A percentile compares a stretch with the other conserved stretches of the same genome.
These are phyloP conservation scores for Penicillium psychrofluorescens DNA, from an alignment of 495 filamentous ascomycete genomes.

Conservation along the genomic window DNA sequence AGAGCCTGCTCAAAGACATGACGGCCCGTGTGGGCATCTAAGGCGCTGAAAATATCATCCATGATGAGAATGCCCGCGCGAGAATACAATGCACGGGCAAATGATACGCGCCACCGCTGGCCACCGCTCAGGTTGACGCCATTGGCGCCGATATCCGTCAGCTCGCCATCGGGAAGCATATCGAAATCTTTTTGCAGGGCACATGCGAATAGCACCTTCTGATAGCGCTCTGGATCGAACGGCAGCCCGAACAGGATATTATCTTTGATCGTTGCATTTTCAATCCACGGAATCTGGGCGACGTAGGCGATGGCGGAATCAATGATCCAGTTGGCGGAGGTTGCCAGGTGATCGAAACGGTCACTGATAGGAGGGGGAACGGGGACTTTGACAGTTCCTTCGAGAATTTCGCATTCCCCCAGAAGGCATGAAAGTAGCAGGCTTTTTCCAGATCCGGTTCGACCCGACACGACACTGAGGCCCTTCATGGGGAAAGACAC, in stretches of 20 bases:
- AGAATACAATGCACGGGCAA: slow-evolving; percentile 74
- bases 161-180: slow-evolving; percentile 64
- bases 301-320: slow-evolving; percentile 66
- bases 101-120: slow-evolving; percentile 73
- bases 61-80: slow-evolving; percentile 71
- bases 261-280: slow-evolving; percentile 68
- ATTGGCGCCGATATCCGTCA: slow-evolving; percentile 74
- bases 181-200: slow-evolving; percentile 67
- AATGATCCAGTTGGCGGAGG: slow-evolving; percentile 32
- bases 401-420: slow-evolving; percentile 48
- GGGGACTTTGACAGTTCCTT: slow-evolving; percentile 43
- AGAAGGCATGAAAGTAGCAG: slow-evolving; percentile 55
- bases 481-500: slow-evolving; percentile 58
- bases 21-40: slow-evolving; percentile 65
- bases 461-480: slow-evolving; percentile 56
- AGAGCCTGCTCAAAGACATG: slow-evolving; percentile 72
- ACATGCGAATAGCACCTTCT: slow-evolving; percentile 58
- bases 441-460: slow-evolving; percentile 58
- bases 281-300: slow-evolving; percentile 80
- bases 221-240: slow-evolving; percentile 55
- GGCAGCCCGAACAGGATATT: slow-evolving; percentile 72
- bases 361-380: slow-evolving; percentile 16
- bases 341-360: slow-evolving; percentile 13
- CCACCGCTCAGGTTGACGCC: slow-evolving; percentile 81
- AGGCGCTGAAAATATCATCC: slow-evolving; percentile 76